These are phyloP conservation scores for Aspergillus felis DNA, from an alignment of 2,329 filamentous ascomycete genomes.

Conservation along the genomic window DNA sequence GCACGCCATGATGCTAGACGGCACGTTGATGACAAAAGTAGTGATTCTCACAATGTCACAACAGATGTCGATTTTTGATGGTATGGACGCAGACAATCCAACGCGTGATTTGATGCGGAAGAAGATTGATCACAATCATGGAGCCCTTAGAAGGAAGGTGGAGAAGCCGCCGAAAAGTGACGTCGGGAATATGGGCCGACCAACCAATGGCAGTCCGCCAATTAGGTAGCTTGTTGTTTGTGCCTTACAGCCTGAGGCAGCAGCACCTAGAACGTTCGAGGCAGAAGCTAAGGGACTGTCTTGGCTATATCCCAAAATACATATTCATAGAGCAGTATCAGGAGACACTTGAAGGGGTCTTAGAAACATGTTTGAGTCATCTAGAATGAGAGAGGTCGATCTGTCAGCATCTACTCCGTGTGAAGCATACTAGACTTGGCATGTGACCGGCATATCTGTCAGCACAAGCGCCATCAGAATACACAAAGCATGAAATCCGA, in stretches of 20 bases:
- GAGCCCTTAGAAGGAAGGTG: neutral
- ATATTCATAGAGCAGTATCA: neutral
- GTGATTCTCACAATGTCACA: neutral
- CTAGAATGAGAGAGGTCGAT: too few relatives aligned
- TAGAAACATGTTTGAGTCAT: neutral
- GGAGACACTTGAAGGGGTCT: too few relatives aligned
- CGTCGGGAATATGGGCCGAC: neutral
- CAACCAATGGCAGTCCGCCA: neutral
- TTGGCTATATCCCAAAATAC: too few relatives aligned
- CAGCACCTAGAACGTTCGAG: neutral
- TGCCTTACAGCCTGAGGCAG: neutral
- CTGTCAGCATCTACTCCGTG: too few relatives aligned
- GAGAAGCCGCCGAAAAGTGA: neutral
- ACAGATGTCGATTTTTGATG: neutral
- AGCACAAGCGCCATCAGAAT: neutral
- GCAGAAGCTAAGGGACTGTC: too few relatives aligned
- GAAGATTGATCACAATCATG: neutral
- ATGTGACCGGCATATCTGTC: neutral
- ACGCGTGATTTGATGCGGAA: neutral
- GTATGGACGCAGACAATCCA: neutral
- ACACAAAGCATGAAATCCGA: neutral
- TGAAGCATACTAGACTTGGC: neutral
- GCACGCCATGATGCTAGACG: constrained; percentile 55
- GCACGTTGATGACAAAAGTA: neutral
- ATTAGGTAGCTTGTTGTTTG: neutral